Base-by-base conservation (phyloP, 495 filamentous ascomycete genomes). In the Tuber calosporum region DNA sequence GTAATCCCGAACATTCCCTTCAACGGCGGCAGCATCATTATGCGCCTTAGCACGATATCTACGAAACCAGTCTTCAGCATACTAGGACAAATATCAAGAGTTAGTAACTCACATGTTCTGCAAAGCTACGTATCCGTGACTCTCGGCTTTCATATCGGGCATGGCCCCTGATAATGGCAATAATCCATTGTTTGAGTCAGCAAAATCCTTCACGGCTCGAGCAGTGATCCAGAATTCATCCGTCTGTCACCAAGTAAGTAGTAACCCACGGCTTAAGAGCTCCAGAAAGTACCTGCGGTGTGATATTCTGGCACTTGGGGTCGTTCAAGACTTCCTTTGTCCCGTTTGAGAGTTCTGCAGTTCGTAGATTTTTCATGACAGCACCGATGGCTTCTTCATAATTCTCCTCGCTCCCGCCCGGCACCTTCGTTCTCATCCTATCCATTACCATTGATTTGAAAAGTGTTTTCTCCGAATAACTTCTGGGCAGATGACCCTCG, bases 131-230 rank as follows among this genome's bases (percentile, higher is more conserved):
- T 99, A 99, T 76, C 96, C 93, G 68, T 87, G 89, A 30, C 93
- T 96, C 82, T 94, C 88, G 41, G 95, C 93, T 84, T 99, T 99
- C 95, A 99, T 99, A 83, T 99, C 95, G 8, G 95, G 96, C 20
- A 98, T 85, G 30, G 90, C 89, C 67, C 95, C 96, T 3, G 93
- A 91, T 0, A 99, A 84, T 30, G 95, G 95, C 8, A 98, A 87
- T 53, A 89, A 67, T 5, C 79, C 80, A 72, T 80, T 72, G 0
- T 80, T 80, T 53, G 79, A 86, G 30, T 85, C 83, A 79, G 96
- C 89, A 70, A 98, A 99, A 41, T 85, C 77, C 48, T 86, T 86
- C 75, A 98, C 86, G 2, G 94, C 94, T 75, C 90, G 85, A 13
- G 93, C 92, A 79, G 97, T 94, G 73, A 96, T 82, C 95, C 95